Percentiles rank a stretch among this genome's conserved stretches.
These are phyloP conservation scores for Biscutella auriculata DNA, from an alignment of 441 rosid species.

Conservation along the genomic window DNA sequence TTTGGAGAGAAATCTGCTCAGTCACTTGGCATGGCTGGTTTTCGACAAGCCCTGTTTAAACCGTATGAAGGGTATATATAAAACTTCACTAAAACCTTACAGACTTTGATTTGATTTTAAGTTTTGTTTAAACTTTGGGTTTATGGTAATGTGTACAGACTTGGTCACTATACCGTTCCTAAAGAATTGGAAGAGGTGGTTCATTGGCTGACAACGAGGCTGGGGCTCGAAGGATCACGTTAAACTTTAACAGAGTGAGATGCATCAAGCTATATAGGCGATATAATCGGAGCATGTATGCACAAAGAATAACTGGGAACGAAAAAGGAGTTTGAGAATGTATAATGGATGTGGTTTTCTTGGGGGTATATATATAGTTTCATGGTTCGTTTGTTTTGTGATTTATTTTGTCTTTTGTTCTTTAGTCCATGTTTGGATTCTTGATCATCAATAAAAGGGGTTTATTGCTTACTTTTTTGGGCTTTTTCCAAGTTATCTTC, in stretches of 20 bases:
- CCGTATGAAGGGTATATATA: constrained; percentile 61
- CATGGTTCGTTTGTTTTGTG: constrained; percentile 17
- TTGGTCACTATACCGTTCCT: constrained; percentile 87
- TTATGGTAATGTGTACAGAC: constrained; percentile 35
- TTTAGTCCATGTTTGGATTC: constrained; percentile 17
- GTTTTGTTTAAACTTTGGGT: neutral
- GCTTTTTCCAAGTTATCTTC: neutral
- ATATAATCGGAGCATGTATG: neutral
- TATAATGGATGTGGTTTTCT: constrained; percentile 13
- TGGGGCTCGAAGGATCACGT: constrained; percentile 61
- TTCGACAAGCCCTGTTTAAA: constrained; percentile 48
- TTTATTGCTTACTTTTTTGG: neutral
- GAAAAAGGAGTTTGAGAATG: neutral
- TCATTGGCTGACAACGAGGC: constrained; percentile 56
- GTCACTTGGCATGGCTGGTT: constrained; percentile 46
- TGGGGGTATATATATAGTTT: constrained; percentile 6
- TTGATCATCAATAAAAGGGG: constrained; percentile 11
- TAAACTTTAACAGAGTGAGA: neutral
- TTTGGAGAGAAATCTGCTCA: constrained; percentile 71
- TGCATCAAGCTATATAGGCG: constrained; percentile 7
- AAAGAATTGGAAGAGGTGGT: constrained; percentile 76
- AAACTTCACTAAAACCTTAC: no score
- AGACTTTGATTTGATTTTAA: neutral
- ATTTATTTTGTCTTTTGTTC: constrained; percentile 18
- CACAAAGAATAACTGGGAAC: constrained; percentile 1